Evolutionary conservation across 1,284 basidiomycete species (phyloP).

Genomic region (Trametes pubescens): DNA sequence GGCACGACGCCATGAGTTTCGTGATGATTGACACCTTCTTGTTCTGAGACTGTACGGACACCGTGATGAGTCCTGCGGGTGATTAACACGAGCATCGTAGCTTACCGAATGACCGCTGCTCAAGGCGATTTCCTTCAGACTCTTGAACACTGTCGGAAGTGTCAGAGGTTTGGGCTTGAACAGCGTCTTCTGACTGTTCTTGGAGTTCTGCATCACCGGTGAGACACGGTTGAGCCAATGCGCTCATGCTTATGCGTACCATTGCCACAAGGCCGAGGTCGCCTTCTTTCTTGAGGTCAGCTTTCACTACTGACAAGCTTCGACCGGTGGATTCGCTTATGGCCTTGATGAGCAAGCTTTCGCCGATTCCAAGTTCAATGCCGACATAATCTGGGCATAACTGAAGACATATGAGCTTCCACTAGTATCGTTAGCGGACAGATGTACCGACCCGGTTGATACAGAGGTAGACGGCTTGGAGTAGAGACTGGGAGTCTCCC

Average conservation of each 20-base stretch:
- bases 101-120: slow-evolving; percentile 83
- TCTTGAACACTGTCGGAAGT: slow-evolving; percentile 87
- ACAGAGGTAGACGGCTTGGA: slow-evolving; percentile 94
- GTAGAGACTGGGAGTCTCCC: slow-evolving; percentile 74
- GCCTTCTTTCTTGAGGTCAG: slow-evolving; percentile 93
- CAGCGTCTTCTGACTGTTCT: slow-evolving; percentile 93
- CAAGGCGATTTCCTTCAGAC: slow-evolving; percentile 87
- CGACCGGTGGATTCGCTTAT: slow-evolving; percentile 96
- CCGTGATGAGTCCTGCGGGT: not conserved
- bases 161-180: slow-evolving; percentile 95
- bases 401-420: slow-evolving; percentile 49
- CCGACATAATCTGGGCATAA: slow-evolving; percentile 96
- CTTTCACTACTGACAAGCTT: slow-evolving; percentile 83
- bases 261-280: slow-evolving; percentile 96
- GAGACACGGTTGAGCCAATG: not conserved
- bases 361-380: slow-evolving; percentile 96
- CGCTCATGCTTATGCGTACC: slow-evolving; percentile 52
- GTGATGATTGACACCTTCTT: slow-evolving; percentile 98
- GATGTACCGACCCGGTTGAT: slow-evolving; percentile 85
- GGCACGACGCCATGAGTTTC: slow-evolving; percentile 92
- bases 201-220: slow-evolving; percentile 73
- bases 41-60: slow-evolving; percentile 74
- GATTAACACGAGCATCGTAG: not conserved
- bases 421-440: not conserved
- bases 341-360: slow-evolving; percentile 94